phyloP scores from a whole-genome alignment of 1,284 basidiomycete genomes.

The Mycosarcoma mackinlayi region DNA sequence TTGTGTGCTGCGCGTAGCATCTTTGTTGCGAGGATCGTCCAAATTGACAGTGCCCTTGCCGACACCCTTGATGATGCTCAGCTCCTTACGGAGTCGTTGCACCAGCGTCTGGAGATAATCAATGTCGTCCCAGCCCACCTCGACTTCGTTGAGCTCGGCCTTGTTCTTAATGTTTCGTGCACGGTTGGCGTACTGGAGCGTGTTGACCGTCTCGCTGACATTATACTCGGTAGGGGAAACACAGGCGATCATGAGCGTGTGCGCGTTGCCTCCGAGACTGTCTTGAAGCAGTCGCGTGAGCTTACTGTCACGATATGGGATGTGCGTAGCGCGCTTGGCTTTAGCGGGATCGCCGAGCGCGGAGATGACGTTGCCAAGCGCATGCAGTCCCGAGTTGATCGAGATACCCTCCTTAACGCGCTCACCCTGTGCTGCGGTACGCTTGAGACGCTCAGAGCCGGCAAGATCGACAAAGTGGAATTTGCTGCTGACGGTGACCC shows the following conservation, averaged over 20 bases:
- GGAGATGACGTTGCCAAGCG: conserved; percentile 97
- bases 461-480: conserved; percentile 99
- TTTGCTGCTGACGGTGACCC: conserved; percentile 90
- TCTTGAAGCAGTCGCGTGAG: conserved; percentile 93
- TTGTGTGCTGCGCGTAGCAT: conserved; percentile 39
- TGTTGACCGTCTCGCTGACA: conserved; percentile 92
- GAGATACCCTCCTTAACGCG: conserved; percentile 88
- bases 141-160: conserved; percentile 89
- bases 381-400: conserved; percentile 94
- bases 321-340: conserved; percentile 73
- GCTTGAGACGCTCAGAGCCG: conserved; percentile 82
- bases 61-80: conserved; percentile 80
- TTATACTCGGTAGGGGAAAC: conserved; percentile 97
- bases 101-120: conserved; percentile 83
- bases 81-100: conserved; percentile 79
- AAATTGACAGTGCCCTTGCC: conserved; percentile 45
- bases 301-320: conserved; percentile 97
- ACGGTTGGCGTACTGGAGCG: conserved; percentile 96
- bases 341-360: conserved; percentile 91
- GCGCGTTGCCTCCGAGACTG: conserved; percentile 96
- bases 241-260: conserved; percentile 99
- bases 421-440: conserved; percentile 78
- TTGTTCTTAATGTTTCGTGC: conserved; percentile 97
- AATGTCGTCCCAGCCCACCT: conserved; percentile 98
- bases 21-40: conserved; percentile 34